Evolutionary conservation across 129 eudicot species (phyloP).

Genomic region (Artemisia tridentata): DNA sequence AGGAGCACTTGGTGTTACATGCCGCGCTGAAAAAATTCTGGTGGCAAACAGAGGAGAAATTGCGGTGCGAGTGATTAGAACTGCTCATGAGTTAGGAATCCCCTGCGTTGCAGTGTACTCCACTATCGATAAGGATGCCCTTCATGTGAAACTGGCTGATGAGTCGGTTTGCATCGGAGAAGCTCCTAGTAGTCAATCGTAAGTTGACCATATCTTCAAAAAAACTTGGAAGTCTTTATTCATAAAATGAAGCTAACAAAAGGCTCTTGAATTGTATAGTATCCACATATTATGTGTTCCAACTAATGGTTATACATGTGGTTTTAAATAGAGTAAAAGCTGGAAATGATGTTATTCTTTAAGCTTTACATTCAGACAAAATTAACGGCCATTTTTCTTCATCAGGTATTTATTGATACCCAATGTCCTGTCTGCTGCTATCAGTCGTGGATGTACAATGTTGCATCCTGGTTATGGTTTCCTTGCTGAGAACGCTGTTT

Average conservation of each 20-base stretch:
- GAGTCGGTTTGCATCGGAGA: conserved; percentile 98
- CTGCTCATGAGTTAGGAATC: conserved; percentile 97
- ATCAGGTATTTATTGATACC: conserved; percentile 80
- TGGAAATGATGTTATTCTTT: too few relatives aligned
- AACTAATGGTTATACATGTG: not conserved
- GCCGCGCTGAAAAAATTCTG: conserved; percentile 71
- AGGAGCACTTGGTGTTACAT: conserved; percentile 63
- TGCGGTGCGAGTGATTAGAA: conserved; percentile 93
- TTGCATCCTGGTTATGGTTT: conserved; percentile 99
- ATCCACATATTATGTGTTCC: not conserved
- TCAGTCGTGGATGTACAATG: conserved; percentile 92
- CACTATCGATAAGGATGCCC: conserved; percentile 96
- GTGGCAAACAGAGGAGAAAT: conserved; percentile 99
- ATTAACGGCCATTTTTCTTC: not conserved
- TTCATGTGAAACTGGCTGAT: conserved; percentile 96
- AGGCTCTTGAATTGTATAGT: not conserved
- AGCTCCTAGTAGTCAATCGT: conserved; percentile 99
- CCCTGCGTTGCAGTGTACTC: conserved; percentile 99
- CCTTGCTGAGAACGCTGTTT: conserved; percentile 86
- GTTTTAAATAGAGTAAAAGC: not conserved
- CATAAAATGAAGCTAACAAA: not conserved
- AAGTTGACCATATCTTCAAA: conserved; percentile 34
- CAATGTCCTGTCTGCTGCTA: conserved; percentile 87
- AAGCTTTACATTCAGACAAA: too few relatives aligned
- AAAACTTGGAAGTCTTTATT: not conserved